A percentile compares a stretch with the other conserved stretches of the same genome.
These are phyloP conservation scores for Mediolabrus comicus DNA, from an alignment of 108 stramenopile genomes.

Conservation along the genomic window DNA sequence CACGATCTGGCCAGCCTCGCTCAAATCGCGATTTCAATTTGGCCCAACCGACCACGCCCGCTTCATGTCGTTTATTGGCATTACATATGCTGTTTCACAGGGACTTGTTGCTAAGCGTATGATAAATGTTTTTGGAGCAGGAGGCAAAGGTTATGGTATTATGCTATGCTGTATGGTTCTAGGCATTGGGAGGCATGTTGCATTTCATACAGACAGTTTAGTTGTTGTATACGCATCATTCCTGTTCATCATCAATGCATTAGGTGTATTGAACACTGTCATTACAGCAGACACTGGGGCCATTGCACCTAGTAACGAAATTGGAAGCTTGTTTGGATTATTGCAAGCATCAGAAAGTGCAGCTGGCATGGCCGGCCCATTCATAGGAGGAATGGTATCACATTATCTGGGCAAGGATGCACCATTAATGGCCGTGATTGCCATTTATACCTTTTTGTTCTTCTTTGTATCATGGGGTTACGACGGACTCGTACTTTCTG, in stretches of 20 bases:
- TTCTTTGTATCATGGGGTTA: slow-evolving; percentile 51
- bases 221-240: slow-evolving; percentile 56
- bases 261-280: slow-evolving; percentile 79
- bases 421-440: slow-evolving; percentile 62
- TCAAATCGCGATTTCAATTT: slow-evolving; percentile 75
- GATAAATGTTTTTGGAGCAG: slow-evolving; percentile 41
- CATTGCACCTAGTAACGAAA: slow-evolving; percentile 64
- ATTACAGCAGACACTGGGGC: slow-evolving; percentile 71
- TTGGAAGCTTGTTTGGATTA: slow-evolving; percentile 78
- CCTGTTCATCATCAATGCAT: slow-evolving; percentile 65
- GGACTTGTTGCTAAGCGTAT: slow-evolving; percentile 73
- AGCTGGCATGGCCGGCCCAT: slow-evolving; percentile 75
- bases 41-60: slow-evolving; percentile 73
- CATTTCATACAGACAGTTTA: slow-evolving; percentile 55
- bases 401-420: slow-evolving; percentile 45
- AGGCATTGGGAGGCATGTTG: slow-evolving; percentile 64
- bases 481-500: slow-evolving; percentile 31
- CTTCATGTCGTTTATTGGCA: slow-evolving; percentile 82
- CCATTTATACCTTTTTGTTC: slow-evolving; percentile 56
- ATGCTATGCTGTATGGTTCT: slow-evolving; percentile 52
- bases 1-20: slow-evolving; percentile 76
- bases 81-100: slow-evolving; percentile 81
- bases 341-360: slow-evolving; percentile 71
- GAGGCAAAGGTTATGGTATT: slow-evolving; percentile 55
- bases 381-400: slow-evolving; percentile 62